Evolutionary conservation across 305 asterid genomes (phyloP).

Genomic region (Striga hermonthica): DNA sequence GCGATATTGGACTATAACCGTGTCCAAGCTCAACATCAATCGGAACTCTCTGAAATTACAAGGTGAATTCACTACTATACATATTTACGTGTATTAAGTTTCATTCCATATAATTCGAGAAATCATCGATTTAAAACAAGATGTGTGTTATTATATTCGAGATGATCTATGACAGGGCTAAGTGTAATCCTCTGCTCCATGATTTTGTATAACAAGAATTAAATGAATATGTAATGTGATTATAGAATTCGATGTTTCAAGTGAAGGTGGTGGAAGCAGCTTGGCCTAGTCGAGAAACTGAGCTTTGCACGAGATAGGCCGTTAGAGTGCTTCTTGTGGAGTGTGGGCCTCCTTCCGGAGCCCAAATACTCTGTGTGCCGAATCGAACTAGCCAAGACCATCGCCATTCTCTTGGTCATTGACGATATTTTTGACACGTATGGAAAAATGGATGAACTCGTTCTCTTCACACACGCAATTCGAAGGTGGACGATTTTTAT

Average conservation of each 20-base stretch:
- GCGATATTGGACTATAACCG: constrained; percentile 54
- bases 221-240: neutral
- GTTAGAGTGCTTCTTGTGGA: constrained; percentile 53
- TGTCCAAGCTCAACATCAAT: constrained; percentile 55
- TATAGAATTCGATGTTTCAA: no score
- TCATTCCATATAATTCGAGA: no score
- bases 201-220: no score
- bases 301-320: constrained; percentile 47
- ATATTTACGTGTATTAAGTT: no score
- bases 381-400: constrained; percentile 43
- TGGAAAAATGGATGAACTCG: constrained; percentile 51
- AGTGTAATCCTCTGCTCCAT: no score
- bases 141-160: no score
- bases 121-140: no score
- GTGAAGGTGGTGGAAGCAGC: constrained; percentile 52
- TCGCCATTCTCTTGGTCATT: constrained; percentile 39
- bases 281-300: constrained; percentile 45
- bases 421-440: constrained; percentile 56
- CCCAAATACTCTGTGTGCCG: constrained; percentile 47
- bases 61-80: constrained; percentile 32
- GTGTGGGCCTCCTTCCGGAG: constrained; percentile 47
- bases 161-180: no score
- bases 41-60: constrained; percentile 52
- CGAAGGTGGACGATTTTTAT: constrained; percentile 31
- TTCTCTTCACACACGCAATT: constrained; percentile 48